A percentile compares a stretch with the other conserved stretches of the same genome.
These are phyloP conservation scores for Colletotrichum chlorophyti DNA, from an alignment of 2,329 filamentous ascomycete genomes.

Conservation along the genomic window DNA sequence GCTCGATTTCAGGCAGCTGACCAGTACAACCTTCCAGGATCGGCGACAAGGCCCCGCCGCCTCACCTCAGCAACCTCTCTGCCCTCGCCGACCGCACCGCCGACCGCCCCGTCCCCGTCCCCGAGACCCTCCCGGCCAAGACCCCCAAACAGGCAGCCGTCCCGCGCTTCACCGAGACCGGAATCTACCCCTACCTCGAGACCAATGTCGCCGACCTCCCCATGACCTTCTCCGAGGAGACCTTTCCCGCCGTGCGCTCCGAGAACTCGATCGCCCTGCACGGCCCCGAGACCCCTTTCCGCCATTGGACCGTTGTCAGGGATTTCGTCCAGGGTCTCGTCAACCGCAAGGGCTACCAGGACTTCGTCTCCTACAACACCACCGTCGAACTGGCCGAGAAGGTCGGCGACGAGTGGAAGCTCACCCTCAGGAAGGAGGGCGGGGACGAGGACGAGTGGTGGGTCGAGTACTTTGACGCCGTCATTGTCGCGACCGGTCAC, in stretches of 20 bases:
- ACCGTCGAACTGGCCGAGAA: constrained; percentile 67
- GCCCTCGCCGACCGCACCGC: constrained; percentile 55
- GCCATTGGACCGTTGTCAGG: constrained; percentile 64
- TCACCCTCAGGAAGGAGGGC: constrained; percentile 54
- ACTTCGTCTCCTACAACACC: constrained; percentile 61
- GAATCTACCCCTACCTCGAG: constrained; percentile 68
- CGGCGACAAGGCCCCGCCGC: constrained; percentile 44
- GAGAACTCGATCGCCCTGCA: constrained; percentile 46
- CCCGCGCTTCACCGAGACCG: constrained; percentile 62
- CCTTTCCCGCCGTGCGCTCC: constrained; percentile 49
- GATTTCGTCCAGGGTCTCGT: constrained; percentile 61
- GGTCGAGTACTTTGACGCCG: constrained; percentile 66
- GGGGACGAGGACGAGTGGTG: constrained; percentile 62
- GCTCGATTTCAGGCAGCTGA: too few relatives aligned
- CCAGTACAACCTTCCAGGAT: constrained; percentile 44
- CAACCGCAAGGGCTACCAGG: constrained; percentile 58
- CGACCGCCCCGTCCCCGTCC: constrained; percentile 55
- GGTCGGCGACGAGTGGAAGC: constrained; percentile 54
- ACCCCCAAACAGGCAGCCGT: constrained; percentile 45
- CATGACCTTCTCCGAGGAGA: constrained; percentile 67
- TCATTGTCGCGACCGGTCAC: constrained; percentile 67
- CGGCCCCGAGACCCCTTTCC: constrained; percentile 65
- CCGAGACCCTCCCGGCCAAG: constrained; percentile 52
- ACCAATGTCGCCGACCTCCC: constrained; percentile 66
- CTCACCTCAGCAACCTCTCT: constrained; percentile 50